phyloP scores from a whole-genome alignment of 2,329 filamentous ascomycete species.

The Fusarium marasasianum region DNA sequence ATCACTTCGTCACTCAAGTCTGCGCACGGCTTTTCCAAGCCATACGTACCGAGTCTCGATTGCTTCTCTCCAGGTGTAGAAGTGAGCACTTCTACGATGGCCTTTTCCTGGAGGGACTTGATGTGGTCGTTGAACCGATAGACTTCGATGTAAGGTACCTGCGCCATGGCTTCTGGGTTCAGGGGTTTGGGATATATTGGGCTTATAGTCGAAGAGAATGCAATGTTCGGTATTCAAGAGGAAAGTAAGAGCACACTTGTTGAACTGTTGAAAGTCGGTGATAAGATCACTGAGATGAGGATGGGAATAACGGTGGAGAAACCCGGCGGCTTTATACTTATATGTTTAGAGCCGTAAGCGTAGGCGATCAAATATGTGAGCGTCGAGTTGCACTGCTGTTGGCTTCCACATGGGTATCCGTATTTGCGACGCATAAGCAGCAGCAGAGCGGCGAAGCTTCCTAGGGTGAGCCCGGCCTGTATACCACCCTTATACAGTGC shows the following conservation, averaged over 20 bases:
- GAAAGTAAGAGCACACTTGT: background rate
- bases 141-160: conserved; percentile 6
- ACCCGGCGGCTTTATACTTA: conserved; percentile 17
- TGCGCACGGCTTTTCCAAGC: conserved; percentile 13
- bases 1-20: conserved; percentile 21
- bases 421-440: conserved; percentile 6
- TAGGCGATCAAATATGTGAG: background rate
- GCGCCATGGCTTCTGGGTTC: conserved; percentile 7
- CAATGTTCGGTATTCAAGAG: background rate
- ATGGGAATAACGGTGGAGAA: background rate
- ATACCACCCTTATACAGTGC: conserved; percentile 1
- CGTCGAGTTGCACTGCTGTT: background rate
- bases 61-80: conserved; percentile 21
- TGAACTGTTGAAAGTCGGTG: background rate
- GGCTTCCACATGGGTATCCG: conserved; percentile 7
- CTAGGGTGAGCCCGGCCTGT: conserved; percentile 19
- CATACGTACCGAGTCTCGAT: conserved; percentile 12
- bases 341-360: background rate
- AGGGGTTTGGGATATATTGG: background rate
- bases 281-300: background rate
- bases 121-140: conserved; percentile 14
- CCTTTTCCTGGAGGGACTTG: conserved; percentile 17
- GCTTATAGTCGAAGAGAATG: background rate
- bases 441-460: conserved; percentile 11
- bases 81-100: conserved; percentile 25